Evolutionary conservation across 2,329 filamentous ascomycete species (phyloP).

Genomic region (Pseudomassariella vexata): DNA sequence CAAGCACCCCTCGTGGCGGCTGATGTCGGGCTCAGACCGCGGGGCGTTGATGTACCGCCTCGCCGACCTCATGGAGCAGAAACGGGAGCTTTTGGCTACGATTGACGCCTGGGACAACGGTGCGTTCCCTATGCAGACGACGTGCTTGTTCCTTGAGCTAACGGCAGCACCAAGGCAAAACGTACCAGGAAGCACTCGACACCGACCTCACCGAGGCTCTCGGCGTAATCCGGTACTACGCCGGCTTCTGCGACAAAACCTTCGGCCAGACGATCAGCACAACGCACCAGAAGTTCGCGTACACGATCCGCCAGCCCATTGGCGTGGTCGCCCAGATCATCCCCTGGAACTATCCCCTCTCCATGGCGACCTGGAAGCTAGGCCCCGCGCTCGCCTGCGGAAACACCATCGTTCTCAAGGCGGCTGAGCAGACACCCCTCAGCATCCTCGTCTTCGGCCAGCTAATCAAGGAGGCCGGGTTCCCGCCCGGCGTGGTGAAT

Average conservation of each 20-base stretch:
- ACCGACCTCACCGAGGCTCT: slow-evolving; percentile 50
- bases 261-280: slow-evolving; percentile 72
- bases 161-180: too few species aligned
- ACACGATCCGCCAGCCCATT: slow-evolving; percentile 68
- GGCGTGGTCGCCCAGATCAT: slow-evolving; percentile 73
- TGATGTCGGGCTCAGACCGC: slow-evolving; percentile 59
- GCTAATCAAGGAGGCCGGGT: slow-evolving; percentile 66
- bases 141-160: too few species aligned
- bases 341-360: slow-evolving; percentile 44
- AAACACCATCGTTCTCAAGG: slow-evolving; percentile 59
- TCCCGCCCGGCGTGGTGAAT: slow-evolving; percentile 73
- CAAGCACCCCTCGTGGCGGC: slow-evolving; percentile 61
- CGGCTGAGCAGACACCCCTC: slow-evolving; percentile 62
- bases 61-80: slow-evolving; percentile 61
- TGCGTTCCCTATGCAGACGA: too few species aligned
- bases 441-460: slow-evolving; percentile 60
- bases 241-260: slow-evolving; percentile 74
- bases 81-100: slow-evolving; percentile 43
- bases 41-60: slow-evolving; percentile 66
- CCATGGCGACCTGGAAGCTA: slow-evolving; percentile 74
- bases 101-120: slow-evolving; percentile 81
- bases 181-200: too few species aligned
- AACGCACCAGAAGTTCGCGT: slow-evolving; percentile 62
- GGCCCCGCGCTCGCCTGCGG: slow-evolving; percentile 65
- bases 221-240: slow-evolving; percentile 63